Evolutionary conservation across 768 basidiomycete genomes (phyloP), one percentile per base, ranked within the genome.

Genomic region (Ephemerocybe angulata): DNA sequence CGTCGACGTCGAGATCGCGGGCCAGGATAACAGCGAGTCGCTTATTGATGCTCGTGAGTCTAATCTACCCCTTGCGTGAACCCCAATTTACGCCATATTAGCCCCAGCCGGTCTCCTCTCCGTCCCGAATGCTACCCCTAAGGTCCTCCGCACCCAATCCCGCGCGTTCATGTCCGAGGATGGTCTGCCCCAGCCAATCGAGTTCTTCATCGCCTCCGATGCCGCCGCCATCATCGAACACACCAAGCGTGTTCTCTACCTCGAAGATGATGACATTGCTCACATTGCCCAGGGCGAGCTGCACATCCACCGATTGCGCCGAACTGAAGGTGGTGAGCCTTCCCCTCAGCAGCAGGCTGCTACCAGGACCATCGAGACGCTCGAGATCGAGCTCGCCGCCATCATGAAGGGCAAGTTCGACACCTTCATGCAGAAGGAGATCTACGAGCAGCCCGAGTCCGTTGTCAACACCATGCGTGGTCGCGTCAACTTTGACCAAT

Each of bases 391-490:
- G 73, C 84, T 99, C 43, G 96, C 96, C n/a, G 97, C 96, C 62
- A 98, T 99, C 76, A 98, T 98, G 97, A 99, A 99, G 82, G 97
- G 97, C 68, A 93, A 94, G 72, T 99, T 98, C 70, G 93, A 93
- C 68, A 95, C 96, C 68, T 99, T 99, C 77, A 99, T 99, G 97
- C 96, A 98, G 71, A 99, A 99, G 78, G 97, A 99, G 73, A 98
- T 98, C 63, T 98, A 93, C 78, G 92, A 98, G 68, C 96, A 98
- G 71, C 96, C 97, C 49, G 97, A 99, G 67, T 96, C 93, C 25
- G 97, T 98, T 59, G 93, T 98, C 74, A 99, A 99, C 82, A 99
- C 97, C 49, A 99, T 99, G 97, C 90, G 97, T 83, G 97, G 97
- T 57, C 93, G 97, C 63, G 90, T 99, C 78, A 98, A 97, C 81